Evolutionary conservation across 306 rosid species (phyloP).

Genomic region (Myrica gale): DNA sequence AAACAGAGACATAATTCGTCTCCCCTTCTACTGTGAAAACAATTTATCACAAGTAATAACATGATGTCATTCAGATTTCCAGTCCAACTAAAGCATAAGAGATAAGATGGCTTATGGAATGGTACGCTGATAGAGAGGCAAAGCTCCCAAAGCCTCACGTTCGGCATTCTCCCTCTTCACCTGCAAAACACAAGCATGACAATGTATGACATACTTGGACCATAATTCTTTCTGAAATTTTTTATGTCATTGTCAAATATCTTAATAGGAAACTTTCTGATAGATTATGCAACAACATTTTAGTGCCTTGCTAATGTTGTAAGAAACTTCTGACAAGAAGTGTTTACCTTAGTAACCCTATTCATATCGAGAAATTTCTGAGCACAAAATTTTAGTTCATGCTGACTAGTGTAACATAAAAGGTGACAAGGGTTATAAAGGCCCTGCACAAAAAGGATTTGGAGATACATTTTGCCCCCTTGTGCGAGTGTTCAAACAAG

Average conservation of each 20-base stretch:
- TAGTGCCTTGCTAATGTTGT: not conserved
- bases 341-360: not conserved
- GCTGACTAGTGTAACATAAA: too few relatives aligned
- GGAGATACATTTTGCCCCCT: not conserved
- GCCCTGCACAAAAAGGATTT: not conserved
- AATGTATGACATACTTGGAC: conserved; percentile 14
- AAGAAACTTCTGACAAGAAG: not conserved
- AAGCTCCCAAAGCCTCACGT: conserved; percentile 90
- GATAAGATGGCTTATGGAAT: conserved; percentile 60
- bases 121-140: conserved; percentile 85
- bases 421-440: too few relatives aligned
- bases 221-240: not conserved
- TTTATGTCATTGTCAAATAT: not conserved
- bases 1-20: conserved; percentile 24
- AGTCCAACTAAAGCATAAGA: conserved; percentile 39
- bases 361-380: not conserved
- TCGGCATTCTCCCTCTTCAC: conserved; percentile 87
- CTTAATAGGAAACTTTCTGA: not conserved
- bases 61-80: conserved; percentile 33
- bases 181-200: conserved; percentile 44
- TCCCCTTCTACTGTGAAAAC: conserved; percentile 39
- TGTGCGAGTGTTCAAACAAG: not conserved
- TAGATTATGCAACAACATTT: not conserved
- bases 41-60: conserved; percentile 32
- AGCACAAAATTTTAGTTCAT: not conserved